Evolutionary conservation across 495 filamentous ascomycete genomes (phyloP), one percentile per base, ranked within the genome.

Genomic region (Xylaria acuta): DNA sequence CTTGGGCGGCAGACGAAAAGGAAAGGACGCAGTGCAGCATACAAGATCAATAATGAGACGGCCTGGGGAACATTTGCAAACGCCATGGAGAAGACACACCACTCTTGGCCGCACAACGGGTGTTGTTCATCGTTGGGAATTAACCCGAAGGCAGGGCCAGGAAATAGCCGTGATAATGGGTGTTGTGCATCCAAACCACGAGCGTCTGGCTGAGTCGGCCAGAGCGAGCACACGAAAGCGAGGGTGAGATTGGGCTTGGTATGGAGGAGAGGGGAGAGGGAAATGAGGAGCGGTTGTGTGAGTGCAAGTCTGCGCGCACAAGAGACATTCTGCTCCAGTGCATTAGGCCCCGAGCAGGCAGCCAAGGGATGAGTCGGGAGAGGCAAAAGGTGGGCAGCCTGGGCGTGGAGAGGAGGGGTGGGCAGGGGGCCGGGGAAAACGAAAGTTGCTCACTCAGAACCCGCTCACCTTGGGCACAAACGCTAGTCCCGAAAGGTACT

Each of bases 211-310:
- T 70, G 68, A 70, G 58, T 63, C 68, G 58, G 58, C 67, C 34
- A 64, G 58, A 47, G 18, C 20, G 58, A 47, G 18, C 20, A 56
- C 34, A 27, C 14, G 30, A 45, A 51, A 20, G 41, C 67, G 68
- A 70, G 58, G 45, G 59, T 47, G 69, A 71, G 59, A 43, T 64
- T 56, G 38, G 43, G 59, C 56, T 69, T 69, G 54, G 67, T 59
- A 69, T 60, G 47, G 59, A 41, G 36, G 49, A 56, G 34, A 32
- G 22, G 51, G 45, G 6, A 62, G 68, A 70, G 68, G 68, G 68
- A 30, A 70, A 59, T 64, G 58, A 68, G 65, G 65, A 68, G 65
- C 54, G 54, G 40, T 64, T 38, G 60, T 41, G 60, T 43, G 60
- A 64, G 66, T 43, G 54, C 67, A 47, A 43, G 64, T 51, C 18